A percentile compares a stretch with the other conserved stretches of the same genome.
Conservation (phyloP, 2,329 filamentous ascomycete species). For the Sordariomycetes sp. region DNA sequence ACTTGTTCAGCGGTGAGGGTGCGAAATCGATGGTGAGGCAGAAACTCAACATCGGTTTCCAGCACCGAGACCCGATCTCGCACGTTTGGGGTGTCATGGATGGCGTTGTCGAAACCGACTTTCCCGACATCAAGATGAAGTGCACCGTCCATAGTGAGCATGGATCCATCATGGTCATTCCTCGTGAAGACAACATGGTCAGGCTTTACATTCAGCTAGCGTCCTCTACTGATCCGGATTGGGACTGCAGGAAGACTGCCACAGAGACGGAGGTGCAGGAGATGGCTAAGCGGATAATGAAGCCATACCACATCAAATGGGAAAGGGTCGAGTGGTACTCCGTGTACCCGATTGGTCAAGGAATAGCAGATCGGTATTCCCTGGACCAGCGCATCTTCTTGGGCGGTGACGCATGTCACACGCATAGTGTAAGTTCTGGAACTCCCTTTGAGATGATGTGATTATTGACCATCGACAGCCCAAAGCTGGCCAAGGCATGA, state of each 20-base stretch:
- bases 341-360: constrained; percentile 68
- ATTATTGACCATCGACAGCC: constrained; percentile 44
- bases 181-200: constrained; percentile 59
- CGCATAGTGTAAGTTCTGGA: constrained; percentile 52
- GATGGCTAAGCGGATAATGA: constrained; percentile 55
- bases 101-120: constrained; percentile 61
- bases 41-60: constrained; percentile 60
- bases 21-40: constrained; percentile 57
- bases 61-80: constrained; percentile 59
- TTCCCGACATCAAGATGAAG: constrained; percentile 74
- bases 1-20: constrained; percentile 64
- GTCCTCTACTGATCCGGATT: constrained; percentile 51
- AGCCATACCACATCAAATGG: constrained; percentile 60
- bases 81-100: constrained; percentile 74
- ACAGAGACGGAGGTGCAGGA: constrained; percentile 55
- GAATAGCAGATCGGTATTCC: constrained; percentile 60
- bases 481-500: constrained; percentile 74
- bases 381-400: constrained; percentile 63
- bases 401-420: constrained; percentile 71
- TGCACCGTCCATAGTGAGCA: constrained; percentile 66
- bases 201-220: constrained; percentile 62
- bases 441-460: constrained; percentile 32
- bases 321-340: constrained; percentile 66
- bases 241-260: constrained; percentile 52
- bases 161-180: constrained; percentile 74